These are phyloP conservation scores for Verticillium klebahnii DNA, from an alignment of 2,329 filamentous ascomycete species.

Conservation along the genomic window DNA sequence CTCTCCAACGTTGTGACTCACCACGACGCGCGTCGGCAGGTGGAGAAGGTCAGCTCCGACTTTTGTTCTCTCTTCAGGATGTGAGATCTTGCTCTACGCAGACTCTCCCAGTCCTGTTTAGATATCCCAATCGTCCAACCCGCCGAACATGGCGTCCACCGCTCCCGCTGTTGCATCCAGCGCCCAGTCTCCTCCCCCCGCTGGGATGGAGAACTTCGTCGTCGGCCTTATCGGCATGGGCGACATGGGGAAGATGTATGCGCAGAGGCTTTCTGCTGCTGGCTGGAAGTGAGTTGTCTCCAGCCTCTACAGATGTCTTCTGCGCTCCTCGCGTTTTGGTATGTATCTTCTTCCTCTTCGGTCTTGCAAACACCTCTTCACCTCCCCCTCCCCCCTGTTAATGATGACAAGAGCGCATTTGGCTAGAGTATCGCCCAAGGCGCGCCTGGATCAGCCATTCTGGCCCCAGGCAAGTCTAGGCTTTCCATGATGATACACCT, in stretches of 20 bases:
- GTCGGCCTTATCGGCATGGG: conserved; percentile 98
- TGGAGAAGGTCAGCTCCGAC: neutral
- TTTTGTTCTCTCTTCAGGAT: conserved; percentile 9
- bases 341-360: conserved; percentile 20
- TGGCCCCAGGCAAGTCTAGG: conserved; percentile 59
- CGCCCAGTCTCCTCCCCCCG: conserved; percentile 22
- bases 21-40: neutral
- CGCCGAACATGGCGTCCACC: conserved; percentile 9
- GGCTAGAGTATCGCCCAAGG: conserved; percentile 90
- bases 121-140: neutral
- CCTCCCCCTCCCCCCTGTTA: conserved; percentile 15
- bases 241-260: conserved; percentile 99
- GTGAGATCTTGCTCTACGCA: conserved; percentile 11
- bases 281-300: conserved; percentile 77
- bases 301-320: conserved; percentile 5
- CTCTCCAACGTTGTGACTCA: neutral
- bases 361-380: neutral
- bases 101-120: conserved; percentile 6
- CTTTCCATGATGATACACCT: conserved; percentile 98
- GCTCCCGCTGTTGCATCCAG: conserved; percentile 7
- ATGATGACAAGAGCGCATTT: conserved; percentile 99
- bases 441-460: conserved; percentile 63
- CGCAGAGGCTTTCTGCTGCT: conserved; percentile 77
- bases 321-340: conserved; percentile 23
- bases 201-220: conserved; percentile 62